Conservation (phyloP, 495 filamentous ascomycete species). For the Parachaetomium inaequale region DNA sequence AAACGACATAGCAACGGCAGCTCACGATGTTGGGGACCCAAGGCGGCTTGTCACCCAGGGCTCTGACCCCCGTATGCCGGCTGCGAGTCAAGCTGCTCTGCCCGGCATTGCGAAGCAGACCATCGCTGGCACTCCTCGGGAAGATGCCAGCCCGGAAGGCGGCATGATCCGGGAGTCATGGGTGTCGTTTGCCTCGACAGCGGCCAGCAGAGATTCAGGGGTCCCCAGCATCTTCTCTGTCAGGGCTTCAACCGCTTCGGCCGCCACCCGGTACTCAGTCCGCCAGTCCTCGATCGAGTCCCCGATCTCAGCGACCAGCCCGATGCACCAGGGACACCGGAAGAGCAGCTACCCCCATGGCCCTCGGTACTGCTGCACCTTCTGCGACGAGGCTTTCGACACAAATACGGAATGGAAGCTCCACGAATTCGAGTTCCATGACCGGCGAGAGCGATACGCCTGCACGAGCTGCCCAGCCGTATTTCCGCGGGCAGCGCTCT, state of each 20-base stretch:
- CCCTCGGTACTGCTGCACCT: constrained; percentile 25
- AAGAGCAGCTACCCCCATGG: constrained; percentile 15
- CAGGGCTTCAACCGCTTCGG: constrained; percentile 17
- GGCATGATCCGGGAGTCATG: constrained; percentile 12
- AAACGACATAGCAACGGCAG: not conserved
- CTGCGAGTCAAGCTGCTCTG: not conserved
- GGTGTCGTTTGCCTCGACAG: constrained; percentile 21
- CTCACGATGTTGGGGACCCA: not conserved
- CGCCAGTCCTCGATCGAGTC: constrained; percentile 26
- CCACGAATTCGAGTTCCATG: constrained; percentile 24
- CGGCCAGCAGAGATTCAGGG: constrained; percentile 18
- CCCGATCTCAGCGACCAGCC: constrained; percentile 17
- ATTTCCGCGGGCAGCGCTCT: not conserved
- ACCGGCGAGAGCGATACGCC: constrained; percentile 8
- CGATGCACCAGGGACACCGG: constrained; percentile 11
- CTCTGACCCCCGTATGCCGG: not conserved
- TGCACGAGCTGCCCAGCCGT: constrained; percentile 19
- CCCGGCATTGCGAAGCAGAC: not conserved
- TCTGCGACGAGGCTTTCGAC: constrained; percentile 25
- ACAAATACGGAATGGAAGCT: constrained; percentile 23
- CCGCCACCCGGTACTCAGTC: constrained; percentile 18
- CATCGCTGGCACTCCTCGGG: not conserved
- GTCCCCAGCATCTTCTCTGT: constrained; percentile 28
- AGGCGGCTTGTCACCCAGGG: not conserved
- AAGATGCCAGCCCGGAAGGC: not conserved